A percentile compares a stretch with the other conserved stretches of the same genome.
Evolutionary conservation across 2,329 filamentous ascomycete species (phyloP).

Genomic region (Exophiala spinifera): DNA sequence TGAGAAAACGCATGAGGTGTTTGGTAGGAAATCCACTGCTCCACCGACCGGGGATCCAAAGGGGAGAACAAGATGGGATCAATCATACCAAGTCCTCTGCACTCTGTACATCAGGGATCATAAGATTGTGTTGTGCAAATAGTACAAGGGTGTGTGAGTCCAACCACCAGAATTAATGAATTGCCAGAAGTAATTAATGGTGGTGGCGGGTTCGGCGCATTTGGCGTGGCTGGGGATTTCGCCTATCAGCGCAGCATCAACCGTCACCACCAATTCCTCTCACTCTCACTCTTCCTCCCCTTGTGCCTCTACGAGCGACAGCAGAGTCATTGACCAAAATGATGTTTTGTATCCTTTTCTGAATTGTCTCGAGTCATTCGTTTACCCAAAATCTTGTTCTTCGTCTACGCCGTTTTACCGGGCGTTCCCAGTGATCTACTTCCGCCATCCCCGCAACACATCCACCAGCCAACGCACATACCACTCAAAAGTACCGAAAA

Average conservation of each 20-base stretch:
- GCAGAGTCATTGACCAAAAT: neutral
- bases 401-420: neutral
- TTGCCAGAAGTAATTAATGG: slow-evolving; percentile 6
- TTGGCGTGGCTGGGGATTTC: slow-evolving; percentile 7
- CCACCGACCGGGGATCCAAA: too few species aligned
- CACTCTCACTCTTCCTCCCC: neutral
- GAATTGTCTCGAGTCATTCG: neutral
- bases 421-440: neutral
- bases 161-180: slow-evolving; percentile 19
- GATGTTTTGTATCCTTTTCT: neutral
- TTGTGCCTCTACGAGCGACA: neutral
- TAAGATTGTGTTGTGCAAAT: too few species aligned
- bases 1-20: too few species aligned
- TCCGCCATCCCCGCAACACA: neutral
- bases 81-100: too few species aligned
- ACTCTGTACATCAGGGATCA: too few species aligned
- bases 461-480: neutral
- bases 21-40: too few species aligned
- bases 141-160: neutral
- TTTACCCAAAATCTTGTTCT: neutral
- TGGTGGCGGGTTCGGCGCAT: neutral
- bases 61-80: too few species aligned
- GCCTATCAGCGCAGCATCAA: neutral
- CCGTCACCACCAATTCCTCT: slow-evolving; percentile 2
- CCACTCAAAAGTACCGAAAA: neutral